phyloP scores from a whole-genome alignment of 2,329 filamentous ascomycete species.

The Diplocarpon mali region DNA sequence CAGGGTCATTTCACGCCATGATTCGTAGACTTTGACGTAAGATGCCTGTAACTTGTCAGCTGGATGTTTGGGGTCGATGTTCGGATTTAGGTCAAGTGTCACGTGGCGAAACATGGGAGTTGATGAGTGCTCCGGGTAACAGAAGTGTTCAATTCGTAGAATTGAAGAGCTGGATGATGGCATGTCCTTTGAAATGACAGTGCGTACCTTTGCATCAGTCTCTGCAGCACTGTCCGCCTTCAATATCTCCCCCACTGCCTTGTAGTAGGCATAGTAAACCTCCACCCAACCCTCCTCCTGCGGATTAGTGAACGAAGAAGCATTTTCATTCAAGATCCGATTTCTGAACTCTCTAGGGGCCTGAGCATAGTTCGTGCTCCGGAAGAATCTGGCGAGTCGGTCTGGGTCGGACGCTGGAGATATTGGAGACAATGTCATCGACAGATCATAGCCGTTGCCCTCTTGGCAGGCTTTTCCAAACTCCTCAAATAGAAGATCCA shows the following conservation, averaged over 20 bases:
- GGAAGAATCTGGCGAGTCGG: slow-evolving; percentile 59
- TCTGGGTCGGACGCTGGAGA: slow-evolving; percentile 50
- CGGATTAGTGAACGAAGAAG: slow-evolving; percentile 26
- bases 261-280: slow-evolving; percentile 77
- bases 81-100: background rate
- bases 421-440: slow-evolving; percentile 63
- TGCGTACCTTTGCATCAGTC: slow-evolving; percentile 21
- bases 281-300: slow-evolving; percentile 74
- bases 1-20: slow-evolving; percentile 78
- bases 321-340: slow-evolving; percentile 51
- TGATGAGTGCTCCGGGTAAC: background rate
- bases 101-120: slow-evolving; percentile 3
- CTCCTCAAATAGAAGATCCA: slow-evolving; percentile 64
- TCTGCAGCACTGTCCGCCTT: slow-evolving; percentile 44
- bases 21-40: slow-evolving; percentile 74
- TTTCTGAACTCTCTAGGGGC: slow-evolving; percentile 58
- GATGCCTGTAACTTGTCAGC: slow-evolving; percentile 15
- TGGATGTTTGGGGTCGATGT: background rate
- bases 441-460: slow-evolving; percentile 61
- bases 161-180: background rate
- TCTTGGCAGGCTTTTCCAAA: slow-evolving; percentile 58
- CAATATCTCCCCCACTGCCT: slow-evolving; percentile 63
- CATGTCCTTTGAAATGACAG: background rate
- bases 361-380: slow-evolving; percentile 54
- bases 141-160: too few species aligned